Evolutionary conservation across 805 yeast species (phyloP), one percentile per base, ranked within the genome.

Genomic region (Metschnikowia kunwiensis): DNA sequence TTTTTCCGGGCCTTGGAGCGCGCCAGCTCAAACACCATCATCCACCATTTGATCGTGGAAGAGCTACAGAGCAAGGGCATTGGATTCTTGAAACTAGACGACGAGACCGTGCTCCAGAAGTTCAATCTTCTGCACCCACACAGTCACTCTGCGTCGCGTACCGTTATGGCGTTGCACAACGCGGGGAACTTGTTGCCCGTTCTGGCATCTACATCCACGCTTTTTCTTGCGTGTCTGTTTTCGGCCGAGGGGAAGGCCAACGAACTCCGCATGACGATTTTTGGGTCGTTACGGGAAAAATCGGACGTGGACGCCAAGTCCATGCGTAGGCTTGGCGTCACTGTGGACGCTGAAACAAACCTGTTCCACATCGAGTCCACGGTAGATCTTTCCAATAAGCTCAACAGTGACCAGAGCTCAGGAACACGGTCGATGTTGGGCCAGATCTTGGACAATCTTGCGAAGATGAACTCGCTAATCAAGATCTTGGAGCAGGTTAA

Each of bases 31-130:
- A 72, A 73, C 17, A 61, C 63, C 55, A 61, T 76, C 32, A 62
- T 75, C 30, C 72, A 75, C 37, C 75, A 76, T 43, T 60, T 76
- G 62, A 63, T 76, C 6, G 57, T 72, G n/a, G 75, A 72, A 44
- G 81, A 76, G 43, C 57, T 76, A 36, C 60, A 57, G 22, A 52
- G 48, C 11, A 62, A 64, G 38, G 62, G 65, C 0, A 67, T 77
- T 33, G 52, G 55, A 24, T 61, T 67, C 35, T 22, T 53, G 30
- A 51, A 42, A 42, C 43, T 49, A 5, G 37, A 36, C 9, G 35
- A 33, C 14, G 33, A 29, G 11, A 11, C 7, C 4, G 28, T 33
- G n/a, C 29, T 33, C 12, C 27, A 24, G 3, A 21, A 14, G 7
- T 18, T 32, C 15, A 17, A 21, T n/a, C n/a, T 32, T 22, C 10